Evolutionary conservation across 129 eudicot species (phyloP).

Genomic region (Escallonia rubra): DNA sequence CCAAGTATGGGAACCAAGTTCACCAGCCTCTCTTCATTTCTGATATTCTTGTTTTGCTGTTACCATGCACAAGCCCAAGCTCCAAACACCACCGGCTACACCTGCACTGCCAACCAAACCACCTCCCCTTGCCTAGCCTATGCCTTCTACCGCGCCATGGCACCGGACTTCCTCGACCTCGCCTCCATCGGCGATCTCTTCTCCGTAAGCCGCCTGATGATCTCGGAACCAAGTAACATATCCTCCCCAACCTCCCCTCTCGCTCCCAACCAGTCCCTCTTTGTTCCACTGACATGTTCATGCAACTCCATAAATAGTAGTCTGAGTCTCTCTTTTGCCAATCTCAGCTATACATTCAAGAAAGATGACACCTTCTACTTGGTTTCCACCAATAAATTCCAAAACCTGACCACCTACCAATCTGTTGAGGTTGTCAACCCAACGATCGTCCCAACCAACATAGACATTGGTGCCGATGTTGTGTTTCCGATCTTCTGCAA

Average conservation of each 20-base stretch:
- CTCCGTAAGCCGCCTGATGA: slow-evolving; percentile 61
- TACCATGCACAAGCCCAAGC: slow-evolving; percentile 1
- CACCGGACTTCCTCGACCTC: slow-evolving; percentile 53
- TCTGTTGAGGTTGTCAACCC: slow-evolving; percentile 74
- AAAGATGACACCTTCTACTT: slow-evolving; percentile 54
- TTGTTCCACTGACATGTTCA: slow-evolving; percentile 69
- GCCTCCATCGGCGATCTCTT: slow-evolving; percentile 72
- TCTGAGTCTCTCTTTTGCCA: slow-evolving; percentile 55
- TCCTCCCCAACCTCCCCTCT: slow-evolving; percentile 50
- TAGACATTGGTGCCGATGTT: slow-evolving; percentile 41
- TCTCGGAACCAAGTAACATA: slow-evolving; percentile 66
- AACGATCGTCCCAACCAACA: slow-evolving; percentile 41
- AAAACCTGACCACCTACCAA: slow-evolving; percentile 72
- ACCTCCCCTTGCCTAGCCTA: slow-evolving; percentile 44
- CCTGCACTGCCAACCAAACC: slow-evolving; percentile 11
- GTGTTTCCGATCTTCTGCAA: slow-evolving; percentile 79
- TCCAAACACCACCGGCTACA: slow-evolving; percentile 11
- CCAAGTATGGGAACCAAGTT: background rate
- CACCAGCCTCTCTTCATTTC: background rate
- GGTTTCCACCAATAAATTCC: slow-evolving; percentile 39
- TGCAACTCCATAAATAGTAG: slow-evolving; percentile 51
- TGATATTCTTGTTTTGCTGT: background rate
- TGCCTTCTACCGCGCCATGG: slow-evolving; percentile 51
- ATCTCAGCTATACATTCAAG: slow-evolving; percentile 43
- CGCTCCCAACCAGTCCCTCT: slow-evolving; percentile 55